Evolutionary conservation across 345 rosid genomes (phyloP).

Genomic region (Acer saccharum): DNA sequence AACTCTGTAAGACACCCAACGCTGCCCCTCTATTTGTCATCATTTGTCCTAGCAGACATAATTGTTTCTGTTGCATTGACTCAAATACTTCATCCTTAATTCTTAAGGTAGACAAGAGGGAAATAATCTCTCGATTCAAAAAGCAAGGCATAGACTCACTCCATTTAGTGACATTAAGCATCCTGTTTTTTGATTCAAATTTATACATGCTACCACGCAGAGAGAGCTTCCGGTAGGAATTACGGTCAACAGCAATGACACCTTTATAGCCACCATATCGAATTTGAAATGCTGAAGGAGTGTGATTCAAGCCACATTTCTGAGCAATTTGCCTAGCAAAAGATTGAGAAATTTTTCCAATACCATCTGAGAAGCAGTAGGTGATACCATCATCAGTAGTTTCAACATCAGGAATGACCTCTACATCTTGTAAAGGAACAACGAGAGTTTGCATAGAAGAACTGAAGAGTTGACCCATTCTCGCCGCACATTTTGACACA

Average conservation of each 20-base stretch:
- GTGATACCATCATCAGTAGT: constrained; percentile 58
- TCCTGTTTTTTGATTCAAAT: constrained; percentile 75
- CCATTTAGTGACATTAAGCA: constrained; percentile 94
- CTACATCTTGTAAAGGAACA: constrained; percentile 73
- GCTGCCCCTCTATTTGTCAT: constrained; percentile 65
- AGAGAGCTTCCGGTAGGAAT: constrained; percentile 77
- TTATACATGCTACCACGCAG: constrained; percentile 81
- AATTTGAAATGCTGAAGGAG: constrained; percentile 95
- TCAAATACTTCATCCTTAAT: constrained; percentile 67
- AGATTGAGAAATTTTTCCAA: constrained; percentile 77
- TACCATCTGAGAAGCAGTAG: constrained; percentile 97
- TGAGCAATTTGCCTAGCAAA: constrained; percentile 78
- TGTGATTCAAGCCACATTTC: constrained; percentile 70
- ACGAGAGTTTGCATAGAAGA: constrained; percentile 69
- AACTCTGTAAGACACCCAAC: constrained; percentile 59
- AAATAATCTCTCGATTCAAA: constrained; percentile 80
- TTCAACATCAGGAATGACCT: constrained; percentile 80
- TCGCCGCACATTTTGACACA: constrained; percentile 89
- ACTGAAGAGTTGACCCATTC: constrained; percentile 98
- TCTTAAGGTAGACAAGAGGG: constrained; percentile 83
- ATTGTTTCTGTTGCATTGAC: constrained; percentile 63
- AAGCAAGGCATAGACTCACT: constrained; percentile 86
- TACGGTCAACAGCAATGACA: constrained; percentile 77
- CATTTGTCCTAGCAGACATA: constrained; percentile 65
- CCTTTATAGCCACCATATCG: constrained; percentile 98